Conservation (phyloP, 495 filamentous ascomycete species). For the Cairneyella variabilis region DNA sequence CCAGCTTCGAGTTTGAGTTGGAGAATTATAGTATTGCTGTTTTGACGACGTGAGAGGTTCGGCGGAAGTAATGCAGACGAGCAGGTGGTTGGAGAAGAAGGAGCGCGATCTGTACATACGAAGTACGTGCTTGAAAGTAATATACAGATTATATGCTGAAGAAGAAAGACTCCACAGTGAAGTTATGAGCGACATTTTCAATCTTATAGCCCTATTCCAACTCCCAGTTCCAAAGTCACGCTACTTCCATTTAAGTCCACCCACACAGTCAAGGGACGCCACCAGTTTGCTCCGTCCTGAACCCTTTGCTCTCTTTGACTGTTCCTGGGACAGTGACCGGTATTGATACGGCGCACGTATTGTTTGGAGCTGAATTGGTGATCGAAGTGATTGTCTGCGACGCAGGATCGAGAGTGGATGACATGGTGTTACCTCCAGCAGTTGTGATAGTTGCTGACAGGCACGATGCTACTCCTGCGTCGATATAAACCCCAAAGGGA, state of each 20-base stretch:
- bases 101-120: not conserved
- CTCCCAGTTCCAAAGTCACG: not conserved
- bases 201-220: not conserved
- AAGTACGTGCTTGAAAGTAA: not conserved
- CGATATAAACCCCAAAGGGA: not conserved
- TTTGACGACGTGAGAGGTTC: slow-evolving; percentile 18
- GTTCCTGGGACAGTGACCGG: slow-evolving; percentile 53
- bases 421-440: too few species aligned
- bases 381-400: too few species aligned
- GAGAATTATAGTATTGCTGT: slow-evolving; percentile 39
- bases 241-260: slow-evolving; percentile 41
- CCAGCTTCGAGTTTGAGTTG: slow-evolving; percentile 35
- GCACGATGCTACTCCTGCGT: not conserved
- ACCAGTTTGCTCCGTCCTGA: slow-evolving; percentile 50
- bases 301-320: slow-evolving; percentile 28
- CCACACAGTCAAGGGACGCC: slow-evolving; percentile 56
- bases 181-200: not conserved
- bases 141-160: not conserved
- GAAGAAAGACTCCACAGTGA: not conserved
- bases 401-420: too few species aligned
- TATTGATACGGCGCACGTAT: slow-evolving; percentile 47
- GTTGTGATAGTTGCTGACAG: not conserved
- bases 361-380: too few species aligned
- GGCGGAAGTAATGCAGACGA: not conserved
- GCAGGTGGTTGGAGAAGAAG: not conserved